Conservation (phyloP, 2,329 filamentous ascomycete genomes). For the Aspergillus novoparasiticus region DNA sequence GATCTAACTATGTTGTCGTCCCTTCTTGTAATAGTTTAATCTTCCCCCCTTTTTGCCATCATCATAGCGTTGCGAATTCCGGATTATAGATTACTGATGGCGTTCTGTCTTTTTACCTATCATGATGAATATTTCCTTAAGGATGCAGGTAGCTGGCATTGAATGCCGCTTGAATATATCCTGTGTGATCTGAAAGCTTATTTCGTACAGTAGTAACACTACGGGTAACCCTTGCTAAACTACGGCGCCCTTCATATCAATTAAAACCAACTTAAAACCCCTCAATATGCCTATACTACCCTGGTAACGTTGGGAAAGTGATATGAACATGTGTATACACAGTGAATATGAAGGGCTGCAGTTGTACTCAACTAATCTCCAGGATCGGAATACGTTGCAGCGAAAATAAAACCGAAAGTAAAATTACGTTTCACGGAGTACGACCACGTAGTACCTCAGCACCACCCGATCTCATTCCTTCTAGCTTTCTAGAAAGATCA, state of each 20-base stretch:
- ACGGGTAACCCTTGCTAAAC: neutral
- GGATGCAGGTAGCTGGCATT: constrained; percentile 12
- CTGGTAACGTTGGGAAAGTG: neutral
- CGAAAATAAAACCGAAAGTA: neutral
- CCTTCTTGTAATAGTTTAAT: neutral
- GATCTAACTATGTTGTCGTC: neutral
- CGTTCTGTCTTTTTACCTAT: constrained; percentile 17
- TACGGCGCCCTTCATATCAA: neutral
- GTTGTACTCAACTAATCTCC: constrained; percentile 1
- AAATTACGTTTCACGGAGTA: constrained; percentile 21
- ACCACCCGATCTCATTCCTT: constrained; percentile 58
- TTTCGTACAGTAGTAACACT: neutral
- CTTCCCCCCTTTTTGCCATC: no score
- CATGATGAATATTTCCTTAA: constrained; percentile 7
- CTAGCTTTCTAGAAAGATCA: constrained; percentile 53
- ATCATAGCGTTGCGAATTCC: constrained; percentile 2
- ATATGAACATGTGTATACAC: neutral
- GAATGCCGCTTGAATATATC: constrained; percentile 7
- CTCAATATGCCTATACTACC: neutral
- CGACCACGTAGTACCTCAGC: constrained; percentile 53
- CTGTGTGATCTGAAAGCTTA: neutral
- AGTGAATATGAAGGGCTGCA: neutral
- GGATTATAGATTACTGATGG: constrained; percentile 20
- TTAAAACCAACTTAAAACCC: neutral
- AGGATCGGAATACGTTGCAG: constrained; percentile 2